Base-by-base conservation (phyloP, 2,329 filamentous ascomycete genomes). In the Xylariaceae sp. region DNA sequence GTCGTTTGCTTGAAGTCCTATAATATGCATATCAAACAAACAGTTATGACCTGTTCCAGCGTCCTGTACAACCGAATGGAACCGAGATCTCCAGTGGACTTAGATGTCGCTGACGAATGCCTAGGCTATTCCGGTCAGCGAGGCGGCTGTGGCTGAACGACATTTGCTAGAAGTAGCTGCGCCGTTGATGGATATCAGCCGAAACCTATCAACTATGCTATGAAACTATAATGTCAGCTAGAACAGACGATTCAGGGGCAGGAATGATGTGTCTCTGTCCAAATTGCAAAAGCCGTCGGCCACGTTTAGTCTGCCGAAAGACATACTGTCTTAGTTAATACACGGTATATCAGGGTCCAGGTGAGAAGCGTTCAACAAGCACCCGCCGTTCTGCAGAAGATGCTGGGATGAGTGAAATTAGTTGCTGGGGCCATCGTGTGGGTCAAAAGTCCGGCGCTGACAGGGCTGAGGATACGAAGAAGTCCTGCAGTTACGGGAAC, bases 391-490 rank as follows among this genome's bases (percentile, higher is more conserved):
- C 30, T 33, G 15, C 15, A 9, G 10, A 5, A 11, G 9, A 15
- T 30, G 33, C 50, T 44, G 23, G 44, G 40, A 24, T 52, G 35
- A 35, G 47, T 47, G 37, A 50, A 45, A 53, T 47, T 49, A 55
- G 47, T 54, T 52, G 55, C 50, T 45, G 29, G 53, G 40, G 50
- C 20, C 21, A 26, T 42, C 42, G 37, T 27, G 44, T 35, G 45
- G 49, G 57, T 26, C 33, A 45, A 44, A 53, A 33, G 43, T 45
- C 46, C 50, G 49, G 33, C 47, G 52, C 57, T 50, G 51, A 53
- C 57, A 60, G 57, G 57, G 57, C 57, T 60, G 57, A 60, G 41
- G 46, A 50, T 39, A 48, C 50, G 51, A 53, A 39, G 15, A 35
- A 55, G 50, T 48, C 50, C 43, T 53, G 24, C 36, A 46, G 33